A percentile compares a stretch with the other conserved stretches of the same genome.
Conservation (phyloP, 495 filamentous ascomycete species). For the Immersiella caudata region DNA sequence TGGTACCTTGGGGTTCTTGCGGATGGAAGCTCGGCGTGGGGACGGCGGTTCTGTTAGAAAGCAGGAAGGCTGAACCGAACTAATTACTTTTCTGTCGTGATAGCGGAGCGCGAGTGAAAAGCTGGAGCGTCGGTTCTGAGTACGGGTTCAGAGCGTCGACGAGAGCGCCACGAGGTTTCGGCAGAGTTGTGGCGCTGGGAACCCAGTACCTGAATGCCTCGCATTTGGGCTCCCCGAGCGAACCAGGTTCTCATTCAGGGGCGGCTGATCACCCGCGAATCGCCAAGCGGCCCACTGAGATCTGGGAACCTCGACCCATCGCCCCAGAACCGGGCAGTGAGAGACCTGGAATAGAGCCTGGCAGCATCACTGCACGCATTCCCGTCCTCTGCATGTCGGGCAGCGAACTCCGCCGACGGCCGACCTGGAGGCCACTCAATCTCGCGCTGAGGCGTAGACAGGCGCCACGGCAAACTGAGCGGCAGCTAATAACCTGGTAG, state of each 20-base stretch:
- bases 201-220: background rate
- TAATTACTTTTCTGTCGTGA: background rate
- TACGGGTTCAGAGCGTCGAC: background rate
- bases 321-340: background rate
- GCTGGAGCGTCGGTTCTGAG: background rate
- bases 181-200: background rate
- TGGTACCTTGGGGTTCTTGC: background rate
- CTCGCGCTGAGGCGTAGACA: background rate
- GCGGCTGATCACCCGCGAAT: background rate
- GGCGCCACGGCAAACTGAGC: background rate
- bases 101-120: background rate
- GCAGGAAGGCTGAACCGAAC: background rate
- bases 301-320: background rate
- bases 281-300: background rate
- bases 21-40: background rate
- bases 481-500: background rate
- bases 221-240: background rate
- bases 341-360: background rate
- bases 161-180: background rate
- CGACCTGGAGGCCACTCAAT: background rate
- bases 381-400: background rate
- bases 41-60: background rate
- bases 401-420: background rate
- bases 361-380: background rate
- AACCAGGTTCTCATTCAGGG: background rate